phyloP scores from a whole-genome alignment of 2,329 filamentous ascomycete genomes.

The Aspergillus ustus region DNA sequence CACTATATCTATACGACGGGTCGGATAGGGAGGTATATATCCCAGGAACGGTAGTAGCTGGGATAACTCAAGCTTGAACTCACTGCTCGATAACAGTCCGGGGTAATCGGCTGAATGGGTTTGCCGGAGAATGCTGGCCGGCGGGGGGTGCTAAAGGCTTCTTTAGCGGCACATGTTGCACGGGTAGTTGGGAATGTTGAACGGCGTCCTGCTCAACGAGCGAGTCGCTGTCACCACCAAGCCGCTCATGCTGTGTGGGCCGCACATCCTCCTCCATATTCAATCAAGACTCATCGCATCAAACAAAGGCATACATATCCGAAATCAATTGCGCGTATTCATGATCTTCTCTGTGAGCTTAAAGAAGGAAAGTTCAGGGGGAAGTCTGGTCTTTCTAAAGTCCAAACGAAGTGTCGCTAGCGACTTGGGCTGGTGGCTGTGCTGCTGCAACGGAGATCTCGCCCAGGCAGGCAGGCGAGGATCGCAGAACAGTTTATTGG shows the following conservation, averaged over 20 bases:
- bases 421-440: constrained; percentile 27
- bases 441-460: constrained; percentile 26
- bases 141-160: constrained; percentile 7
- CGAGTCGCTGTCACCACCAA: constrained; percentile 15
- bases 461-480: constrained; percentile 5
- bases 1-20: not conserved
- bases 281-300: constrained; percentile 27
- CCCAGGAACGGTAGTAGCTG: not conserved
- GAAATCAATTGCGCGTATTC: constrained; percentile 24
- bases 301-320: constrained; percentile 23
- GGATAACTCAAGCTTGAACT: constrained; percentile 21
- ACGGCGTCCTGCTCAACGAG: constrained; percentile 15
- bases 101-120: constrained; percentile 32
- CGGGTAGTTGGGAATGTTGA: constrained; percentile 14
- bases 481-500: constrained; percentile 12
- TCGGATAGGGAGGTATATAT: constrained; percentile 2
- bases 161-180: constrained; percentile 13
- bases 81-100: constrained; percentile 36
- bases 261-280: constrained; percentile 33
- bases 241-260: constrained; percentile 23
- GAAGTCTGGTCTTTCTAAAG: constrained; percentile 8
- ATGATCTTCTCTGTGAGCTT: constrained; percentile 17
- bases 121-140: constrained; percentile 14
- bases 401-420: constrained; percentile 20
- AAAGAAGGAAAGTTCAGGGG: constrained; percentile 14